A percentile compares a stretch with the other conserved stretches of the same genome.
Evolutionary conservation across 2,329 filamentous ascomycete genomes (phyloP).

Genomic region (Fusarium verticillioides): DNA sequence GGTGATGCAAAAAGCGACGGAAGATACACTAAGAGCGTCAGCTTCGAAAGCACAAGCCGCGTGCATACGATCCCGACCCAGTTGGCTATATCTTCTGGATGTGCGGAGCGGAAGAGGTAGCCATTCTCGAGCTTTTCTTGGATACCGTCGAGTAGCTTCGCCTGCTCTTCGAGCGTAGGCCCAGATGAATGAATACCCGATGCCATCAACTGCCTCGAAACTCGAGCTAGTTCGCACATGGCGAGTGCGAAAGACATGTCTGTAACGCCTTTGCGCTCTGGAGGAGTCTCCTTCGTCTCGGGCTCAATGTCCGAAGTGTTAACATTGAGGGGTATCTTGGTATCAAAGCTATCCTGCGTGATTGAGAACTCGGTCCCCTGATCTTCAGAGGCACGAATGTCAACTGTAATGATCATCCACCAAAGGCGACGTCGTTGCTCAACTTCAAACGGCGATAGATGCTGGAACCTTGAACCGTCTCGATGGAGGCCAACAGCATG

Average conservation of each 20-base stretch:
- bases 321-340: conserved; percentile 65
- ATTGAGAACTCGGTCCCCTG: conserved; percentile 65
- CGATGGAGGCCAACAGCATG: conserved; percentile 66
- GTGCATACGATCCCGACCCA: conserved; percentile 53
- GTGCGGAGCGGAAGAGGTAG: conserved; percentile 55
- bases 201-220: conserved; percentile 53
- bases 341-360: conserved; percentile 60
- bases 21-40: conserved; percentile 65
- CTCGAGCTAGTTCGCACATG: conserved; percentile 50
- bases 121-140: conserved; percentile 55
- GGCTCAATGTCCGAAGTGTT: conserved; percentile 64
- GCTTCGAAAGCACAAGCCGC: conserved; percentile 64
- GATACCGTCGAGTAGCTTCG: conserved; percentile 57
- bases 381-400: conserved; percentile 69
- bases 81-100: conserved; percentile 47
- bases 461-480: conserved; percentile 63
- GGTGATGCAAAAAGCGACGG: conserved; percentile 59
- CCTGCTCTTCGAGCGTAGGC: conserved; percentile 54
- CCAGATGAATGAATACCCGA: conserved; percentile 44
- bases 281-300: conserved; percentile 59
- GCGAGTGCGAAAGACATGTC: conserved; percentile 60
- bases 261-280: conserved; percentile 61
- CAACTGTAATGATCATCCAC: conserved; percentile 69
- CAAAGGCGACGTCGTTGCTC: conserved; percentile 72
- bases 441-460: conserved; percentile 67